phyloP scores from a whole-genome alignment of 2,329 filamentous ascomycete genomes.

The Sporothrix variecibatus region DNA sequence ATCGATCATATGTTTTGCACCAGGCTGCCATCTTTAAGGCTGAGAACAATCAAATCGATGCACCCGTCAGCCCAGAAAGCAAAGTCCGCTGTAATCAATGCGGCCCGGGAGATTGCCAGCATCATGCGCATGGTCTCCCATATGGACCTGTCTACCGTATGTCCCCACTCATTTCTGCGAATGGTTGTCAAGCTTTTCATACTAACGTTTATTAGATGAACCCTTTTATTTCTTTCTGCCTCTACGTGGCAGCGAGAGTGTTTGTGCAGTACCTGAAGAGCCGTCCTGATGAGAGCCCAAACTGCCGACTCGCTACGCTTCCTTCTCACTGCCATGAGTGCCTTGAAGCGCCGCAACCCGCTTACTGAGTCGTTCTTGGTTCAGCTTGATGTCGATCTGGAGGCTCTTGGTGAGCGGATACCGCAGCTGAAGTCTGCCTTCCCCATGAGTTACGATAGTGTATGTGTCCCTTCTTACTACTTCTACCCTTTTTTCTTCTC shows the following conservation, averaged over 20 bases:
- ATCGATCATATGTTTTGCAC: constrained; percentile 91
- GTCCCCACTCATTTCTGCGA: constrained; percentile 38
- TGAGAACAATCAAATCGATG: constrained; percentile 79
- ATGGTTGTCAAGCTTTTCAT: not conserved
- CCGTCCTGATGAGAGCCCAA: constrained; percentile 76
- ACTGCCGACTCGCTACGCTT: constrained; percentile 84
- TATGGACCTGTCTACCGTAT: constrained; percentile 77
- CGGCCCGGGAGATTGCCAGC: constrained; percentile 88
- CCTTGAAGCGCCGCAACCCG: constrained; percentile 82
- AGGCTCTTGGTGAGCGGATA: constrained; percentile 66
- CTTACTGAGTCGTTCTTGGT: constrained; percentile 93
- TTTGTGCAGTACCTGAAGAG: constrained; percentile 97
- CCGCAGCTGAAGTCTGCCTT: constrained; percentile 59
- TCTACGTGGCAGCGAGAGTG: constrained; percentile 93
- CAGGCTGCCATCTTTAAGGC: constrained; percentile 98
- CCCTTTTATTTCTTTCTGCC: constrained; percentile 90
- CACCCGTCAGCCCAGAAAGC: constrained; percentile 80
- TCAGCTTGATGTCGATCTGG: constrained; percentile 88
- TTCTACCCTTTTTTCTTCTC: not conserved
- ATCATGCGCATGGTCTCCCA: constrained; percentile 96
- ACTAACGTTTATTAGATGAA: constrained; percentile 68
- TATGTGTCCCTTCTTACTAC: constrained; percentile 43
- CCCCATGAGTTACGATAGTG: constrained; percentile 53
- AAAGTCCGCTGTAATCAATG: constrained; percentile 91
- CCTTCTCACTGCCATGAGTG: constrained; percentile 85